Evolutionary conservation across 139 green algal genomes (phyloP).

Genomic region (Coelastrella sp.): DNA sequence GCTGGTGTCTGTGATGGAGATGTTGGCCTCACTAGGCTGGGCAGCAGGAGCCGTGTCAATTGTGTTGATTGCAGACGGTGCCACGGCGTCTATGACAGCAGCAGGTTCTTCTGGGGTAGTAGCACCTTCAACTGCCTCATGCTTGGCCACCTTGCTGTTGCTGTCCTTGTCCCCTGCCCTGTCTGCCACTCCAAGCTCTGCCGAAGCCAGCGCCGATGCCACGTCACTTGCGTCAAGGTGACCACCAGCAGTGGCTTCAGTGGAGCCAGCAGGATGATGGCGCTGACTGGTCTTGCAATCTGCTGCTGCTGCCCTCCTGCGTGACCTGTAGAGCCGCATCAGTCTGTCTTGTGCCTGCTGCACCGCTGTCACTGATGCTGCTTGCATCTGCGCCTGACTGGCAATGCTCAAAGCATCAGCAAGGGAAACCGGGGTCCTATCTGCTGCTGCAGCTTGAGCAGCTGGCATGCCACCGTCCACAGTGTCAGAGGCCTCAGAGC

Average conservation of each 20-base stretch:
- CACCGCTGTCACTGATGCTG: neutral
- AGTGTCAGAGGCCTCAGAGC: neutral
- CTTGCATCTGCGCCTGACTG: slow-evolving; percentile 21
- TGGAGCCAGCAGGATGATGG: neutral
- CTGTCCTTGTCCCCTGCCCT: neutral
- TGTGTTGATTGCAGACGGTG: too few species aligned
- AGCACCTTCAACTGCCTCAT: neutral
- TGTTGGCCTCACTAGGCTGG: neutral
- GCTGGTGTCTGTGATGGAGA: neutral
- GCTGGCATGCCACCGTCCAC: neutral
- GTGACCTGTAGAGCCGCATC: too few species aligned
- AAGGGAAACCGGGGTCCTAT: neutral
- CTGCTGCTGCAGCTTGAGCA: neutral
- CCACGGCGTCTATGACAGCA: too few species aligned
- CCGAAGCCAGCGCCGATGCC: slow-evolving; percentile 16
- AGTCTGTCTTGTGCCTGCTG: too few species aligned
- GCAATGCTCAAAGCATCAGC: slow-evolving; percentile 13
- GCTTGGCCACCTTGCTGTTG: neutral
- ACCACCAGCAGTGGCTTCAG: slow-evolving; percentile 12
- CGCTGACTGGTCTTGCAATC: neutral
- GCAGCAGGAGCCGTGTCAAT: neutral
- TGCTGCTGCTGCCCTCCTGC: neutral
- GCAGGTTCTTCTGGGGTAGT: too few species aligned
- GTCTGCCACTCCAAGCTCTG: neutral
- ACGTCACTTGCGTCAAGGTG: slow-evolving; percentile 32